Conservation (phyloP, 2,329 filamentous ascomycete genomes). For the Ophiosphaerella narmari region DNA sequence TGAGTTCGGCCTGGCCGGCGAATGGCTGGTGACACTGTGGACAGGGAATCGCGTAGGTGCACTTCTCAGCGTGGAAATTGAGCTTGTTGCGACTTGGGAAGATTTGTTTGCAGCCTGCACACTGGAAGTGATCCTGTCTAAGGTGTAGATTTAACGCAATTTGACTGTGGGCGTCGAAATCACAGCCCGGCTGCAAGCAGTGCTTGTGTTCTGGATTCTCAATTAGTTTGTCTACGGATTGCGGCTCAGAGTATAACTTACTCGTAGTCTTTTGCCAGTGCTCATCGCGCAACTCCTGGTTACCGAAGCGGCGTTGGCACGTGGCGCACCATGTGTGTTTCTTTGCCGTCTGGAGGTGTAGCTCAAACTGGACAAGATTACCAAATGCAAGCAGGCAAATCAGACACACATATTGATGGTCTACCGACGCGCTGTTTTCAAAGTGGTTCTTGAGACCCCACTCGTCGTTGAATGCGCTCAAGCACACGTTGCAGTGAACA, state of each 20-base stretch:
- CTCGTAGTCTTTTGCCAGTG: slow-evolving; percentile 38
- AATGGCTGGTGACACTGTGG: slow-evolving; percentile 23
- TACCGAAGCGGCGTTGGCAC: slow-evolving; percentile 33
- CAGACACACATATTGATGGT: slow-evolving; percentile 35
- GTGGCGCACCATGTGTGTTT: slow-evolving; percentile 38
- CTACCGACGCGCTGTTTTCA: slow-evolving; percentile 36
- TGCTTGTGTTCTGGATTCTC: slow-evolving; percentile 32
- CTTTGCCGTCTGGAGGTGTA: slow-evolving; percentile 26
- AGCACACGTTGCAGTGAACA: slow-evolving; percentile 38
- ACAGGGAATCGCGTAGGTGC: slow-evolving; percentile 23
- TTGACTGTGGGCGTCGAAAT: slow-evolving; percentile 31
- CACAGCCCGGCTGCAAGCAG: slow-evolving; percentile 38
- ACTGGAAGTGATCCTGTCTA: slow-evolving; percentile 36
- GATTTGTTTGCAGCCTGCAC: slow-evolving; percentile 34
- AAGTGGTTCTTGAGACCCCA: slow-evolving; percentile 41
- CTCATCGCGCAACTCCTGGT: slow-evolving; percentile 37
- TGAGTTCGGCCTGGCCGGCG: slow-evolving; percentile 22
- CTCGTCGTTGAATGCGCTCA: slow-evolving; percentile 40
- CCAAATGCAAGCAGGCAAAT: slow-evolving; percentile 35
- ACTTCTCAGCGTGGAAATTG: slow-evolving; percentile 26
- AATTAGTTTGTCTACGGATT: not conserved
- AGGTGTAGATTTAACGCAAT: slow-evolving; percentile 29
- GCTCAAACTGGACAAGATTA: slow-evolving; percentile 22
- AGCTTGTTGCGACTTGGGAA: slow-evolving; percentile 36
- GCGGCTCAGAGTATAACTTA: slow-evolving; percentile 3